phyloP scores from a whole-genome alignment of 345 rosid genomes.

The Carallia pectinifolia region DNA sequence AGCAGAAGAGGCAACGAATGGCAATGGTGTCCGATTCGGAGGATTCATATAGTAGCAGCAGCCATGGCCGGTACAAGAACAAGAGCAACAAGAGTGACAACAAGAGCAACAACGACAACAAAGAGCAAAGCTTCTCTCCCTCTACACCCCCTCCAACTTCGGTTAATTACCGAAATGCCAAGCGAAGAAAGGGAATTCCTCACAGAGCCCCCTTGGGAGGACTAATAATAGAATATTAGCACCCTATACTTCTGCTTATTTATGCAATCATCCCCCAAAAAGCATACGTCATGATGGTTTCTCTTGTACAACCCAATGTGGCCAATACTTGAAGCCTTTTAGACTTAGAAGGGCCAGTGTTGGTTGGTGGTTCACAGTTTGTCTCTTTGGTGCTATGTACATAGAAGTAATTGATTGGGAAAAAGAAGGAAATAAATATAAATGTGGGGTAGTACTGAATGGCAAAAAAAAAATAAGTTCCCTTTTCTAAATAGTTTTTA shows the following conservation, averaged over 20 bases:
- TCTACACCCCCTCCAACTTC: conserved; percentile 51
- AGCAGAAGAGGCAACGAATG: conserved; percentile 29
- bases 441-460: background rate
- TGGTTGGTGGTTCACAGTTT: background rate
- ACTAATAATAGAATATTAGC: background rate
- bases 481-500: too few relatives aligned
- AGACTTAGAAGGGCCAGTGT: background rate
- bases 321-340: background rate
- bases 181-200: conserved; percentile 78
- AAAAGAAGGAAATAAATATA: background rate
- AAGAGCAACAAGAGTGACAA: background rate
- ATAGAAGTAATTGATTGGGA: background rate
- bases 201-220: conserved; percentile 68
- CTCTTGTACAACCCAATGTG: background rate
- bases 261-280: background rate
- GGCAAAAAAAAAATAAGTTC: background rate
- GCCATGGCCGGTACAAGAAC: conserved; percentile 34
- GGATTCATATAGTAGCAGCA: conserved; percentile 67
- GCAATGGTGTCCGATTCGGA: conserved; percentile 54
- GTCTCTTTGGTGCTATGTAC: background rate
- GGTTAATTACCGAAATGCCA: conserved; percentile 54
- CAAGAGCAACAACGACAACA: conserved; percentile 9
- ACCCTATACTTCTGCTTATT: background rate
- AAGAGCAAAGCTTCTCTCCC: conserved; percentile 52
- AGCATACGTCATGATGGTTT: background rate